Base-by-base conservation (phyloP, 208 protist species). In the Crithidia expoeki region DNA sequence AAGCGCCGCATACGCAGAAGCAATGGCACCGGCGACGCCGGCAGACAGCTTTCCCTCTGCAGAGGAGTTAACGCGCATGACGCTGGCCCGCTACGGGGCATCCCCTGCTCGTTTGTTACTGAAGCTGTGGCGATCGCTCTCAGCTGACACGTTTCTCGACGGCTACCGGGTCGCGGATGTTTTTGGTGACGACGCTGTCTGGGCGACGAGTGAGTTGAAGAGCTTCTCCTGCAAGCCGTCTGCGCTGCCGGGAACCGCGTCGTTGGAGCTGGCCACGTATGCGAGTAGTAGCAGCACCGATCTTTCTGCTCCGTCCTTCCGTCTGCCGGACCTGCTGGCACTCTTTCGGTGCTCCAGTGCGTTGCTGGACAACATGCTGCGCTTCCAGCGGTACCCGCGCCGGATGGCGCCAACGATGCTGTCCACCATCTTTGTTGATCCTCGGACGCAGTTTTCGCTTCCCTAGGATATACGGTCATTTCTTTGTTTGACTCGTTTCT, bases 91-190 rank as follows among this genome's bases (percentile, higher is more conserved):
- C 44, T 74, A 65, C 57, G 74, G 56, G 0, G 74, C 64, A 0
- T 74, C 67, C 0, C 67, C 69, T n/a, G 74, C 68, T 2, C 68
- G 78, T 27, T 64, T 83, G 7, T 49, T 92, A 44, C 44, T 88
- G 12, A 76, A 79, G 42, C 72, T 92, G 40, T 92, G 86, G 86
- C 47, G 68, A 14, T 82, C 82, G 33, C 71, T 85, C 46, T 80
- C 78, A 9, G 51, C 60, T 0, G 75, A 89, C 47, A 46, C 62
- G 0, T 88, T 92, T 68, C 14, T 76, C 14, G 47, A 32, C 40
- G 86, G 83, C 12, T 92, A 89, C 65, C 61, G 73, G 60, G 70
- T 89, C 1, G 64, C 68, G 1, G 79, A 92, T 40, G 76, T 61
- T 11, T 92, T 92, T 59, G 76, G 77, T 7, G 63, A 77, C n/a